Percentiles rank a stretch among this genome's conserved stretches.
Conservation (phyloP, 116 monocot species). For the Posidonia oceanica region DNA sequence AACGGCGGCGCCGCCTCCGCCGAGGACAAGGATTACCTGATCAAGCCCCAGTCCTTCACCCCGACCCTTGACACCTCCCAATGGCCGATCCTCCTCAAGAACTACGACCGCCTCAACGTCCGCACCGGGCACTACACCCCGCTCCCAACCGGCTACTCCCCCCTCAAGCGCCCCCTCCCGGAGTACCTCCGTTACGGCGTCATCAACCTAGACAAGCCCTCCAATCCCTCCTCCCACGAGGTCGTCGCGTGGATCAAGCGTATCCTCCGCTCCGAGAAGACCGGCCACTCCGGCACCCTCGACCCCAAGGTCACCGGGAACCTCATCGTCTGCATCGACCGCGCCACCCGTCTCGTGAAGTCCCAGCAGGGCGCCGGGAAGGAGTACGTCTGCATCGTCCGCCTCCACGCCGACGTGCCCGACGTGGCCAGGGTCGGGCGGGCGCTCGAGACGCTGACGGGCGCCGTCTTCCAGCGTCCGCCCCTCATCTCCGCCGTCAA, state of each 20-base stretch:
- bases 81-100: slow-evolving; percentile 89
- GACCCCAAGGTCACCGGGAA: slow-evolving; percentile 98
- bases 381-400: slow-evolving; percentile 91
- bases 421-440: slow-evolving; percentile 49
- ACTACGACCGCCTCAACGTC: slow-evolving; percentile 78
- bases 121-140: slow-evolving; percentile 95
- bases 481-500: slow-evolving; percentile 93
- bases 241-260: slow-evolving; percentile 98
- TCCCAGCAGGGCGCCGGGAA: slow-evolving; percentile 97
- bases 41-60: slow-evolving; percentile 68
- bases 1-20: not conserved
- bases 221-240: slow-evolving; percentile 96
- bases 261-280: slow-evolving; percentile 81
- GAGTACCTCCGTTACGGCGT: slow-evolving; percentile 83
- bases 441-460: slow-evolving; percentile 79
- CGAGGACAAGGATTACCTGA: slow-evolving; percentile 27
- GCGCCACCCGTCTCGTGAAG: slow-evolving; percentile 93
- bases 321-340: slow-evolving; percentile 90
- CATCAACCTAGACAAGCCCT: slow-evolving; percentile 93
- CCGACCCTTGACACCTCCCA: slow-evolving; percentile 60
- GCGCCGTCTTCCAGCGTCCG: slow-evolving; percentile 93
- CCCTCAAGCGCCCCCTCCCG: slow-evolving; percentile 62
- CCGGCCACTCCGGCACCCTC: slow-evolving; percentile 87
- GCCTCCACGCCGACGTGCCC: slow-evolving; percentile 55
- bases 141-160: slow-evolving; percentile 71